Evolutionary conservation across 306 rosid species (phyloP).

Genomic region (Dalbergia cultrata): DNA sequence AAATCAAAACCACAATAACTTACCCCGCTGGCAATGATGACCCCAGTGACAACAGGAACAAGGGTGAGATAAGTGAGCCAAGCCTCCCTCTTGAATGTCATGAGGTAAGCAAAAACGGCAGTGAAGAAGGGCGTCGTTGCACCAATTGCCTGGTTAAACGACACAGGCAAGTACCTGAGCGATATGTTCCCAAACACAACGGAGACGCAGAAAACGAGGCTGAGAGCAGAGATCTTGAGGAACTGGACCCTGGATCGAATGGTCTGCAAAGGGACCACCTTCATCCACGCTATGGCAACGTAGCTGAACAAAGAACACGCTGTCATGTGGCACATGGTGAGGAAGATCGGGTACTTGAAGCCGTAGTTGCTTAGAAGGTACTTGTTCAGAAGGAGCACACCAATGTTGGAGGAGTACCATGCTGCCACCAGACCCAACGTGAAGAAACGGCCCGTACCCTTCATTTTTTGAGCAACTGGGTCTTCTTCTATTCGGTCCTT

Average conservation of each 20-base stretch:
- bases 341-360: slow-evolving; percentile 97
- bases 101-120: slow-evolving; percentile 92
- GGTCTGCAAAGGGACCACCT: slow-evolving; percentile 94
- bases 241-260: slow-evolving; percentile 96
- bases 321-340: slow-evolving; percentile 99
- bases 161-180: slow-evolving; percentile 87
- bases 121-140: slow-evolving; percentile 98
- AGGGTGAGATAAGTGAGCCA: slow-evolving; percentile 97
- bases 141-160: slow-evolving; percentile 95
- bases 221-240: slow-evolving; percentile 91
- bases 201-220: slow-evolving; percentile 89
- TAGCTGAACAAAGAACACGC: slow-evolving; percentile 94
- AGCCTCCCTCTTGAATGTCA: slow-evolving; percentile 95
- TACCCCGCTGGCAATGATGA: slow-evolving; percentile 99
- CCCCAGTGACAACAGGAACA: slow-evolving; percentile 95
- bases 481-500: background rate
- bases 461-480: slow-evolving; percentile 59
- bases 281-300: slow-evolving; percentile 96
- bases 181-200: slow-evolving; percentile 96
- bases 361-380: slow-evolving; percentile 97
- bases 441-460: slow-evolving; percentile 80
- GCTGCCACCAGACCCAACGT: slow-evolving; percentile 87
- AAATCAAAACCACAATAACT: slow-evolving; percentile 32
- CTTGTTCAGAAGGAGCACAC: slow-evolving; percentile 93
- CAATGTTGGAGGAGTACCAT: slow-evolving; percentile 99